phyloP scores from a whole-genome alignment of 1,284 basidiomycete genomes.

The Fomitiporia mediterranea region DNA sequence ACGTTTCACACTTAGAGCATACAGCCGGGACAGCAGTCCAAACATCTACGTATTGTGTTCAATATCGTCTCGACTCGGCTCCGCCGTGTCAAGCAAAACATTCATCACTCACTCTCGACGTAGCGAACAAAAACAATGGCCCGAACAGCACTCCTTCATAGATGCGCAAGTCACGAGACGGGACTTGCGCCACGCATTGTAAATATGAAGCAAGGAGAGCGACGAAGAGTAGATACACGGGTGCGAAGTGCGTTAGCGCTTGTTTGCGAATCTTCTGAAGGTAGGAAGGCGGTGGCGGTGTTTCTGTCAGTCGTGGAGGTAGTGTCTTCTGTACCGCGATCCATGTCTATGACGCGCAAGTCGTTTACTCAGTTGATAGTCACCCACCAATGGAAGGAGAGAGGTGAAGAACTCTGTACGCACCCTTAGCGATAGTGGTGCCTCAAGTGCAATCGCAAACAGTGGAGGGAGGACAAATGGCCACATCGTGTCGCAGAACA shows the following conservation, averaged over 20 bases:
- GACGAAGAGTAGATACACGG: slow-evolving; percentile 3
- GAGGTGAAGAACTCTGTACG: neutral
- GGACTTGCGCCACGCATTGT: neutral
- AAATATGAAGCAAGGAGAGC: slow-evolving; percentile 7
- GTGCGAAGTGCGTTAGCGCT: slow-evolving; percentile 4
- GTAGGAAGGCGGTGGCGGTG: neutral
- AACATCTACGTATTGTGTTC: slow-evolving; percentile 5
- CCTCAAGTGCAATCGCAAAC: slow-evolving; percentile 2
- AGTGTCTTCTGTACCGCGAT: slow-evolving; percentile 11
- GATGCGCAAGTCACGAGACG: neutral
- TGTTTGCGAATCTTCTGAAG: neutral
- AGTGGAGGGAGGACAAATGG: slow-evolving; percentile 15
- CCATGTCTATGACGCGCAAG: slow-evolving; percentile 14
- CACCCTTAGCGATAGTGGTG: slow-evolving; percentile 14
- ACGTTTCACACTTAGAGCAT: slow-evolving; percentile 3
- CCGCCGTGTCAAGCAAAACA: neutral
- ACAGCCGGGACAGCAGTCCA: neutral
- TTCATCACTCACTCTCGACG: neutral
- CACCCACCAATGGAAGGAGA: neutral
- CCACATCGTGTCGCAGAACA: slow-evolving; percentile 1
- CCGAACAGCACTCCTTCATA: slow-evolving; percentile 5
- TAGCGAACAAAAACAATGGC: slow-evolving; percentile 8
- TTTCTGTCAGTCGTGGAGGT: neutral
- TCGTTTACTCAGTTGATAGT: no score
- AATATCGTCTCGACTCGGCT: neutral